Evolutionary conservation across 495 filamentous ascomycete species (phyloP).

Genomic region (Bombardia bombarda): DNA sequence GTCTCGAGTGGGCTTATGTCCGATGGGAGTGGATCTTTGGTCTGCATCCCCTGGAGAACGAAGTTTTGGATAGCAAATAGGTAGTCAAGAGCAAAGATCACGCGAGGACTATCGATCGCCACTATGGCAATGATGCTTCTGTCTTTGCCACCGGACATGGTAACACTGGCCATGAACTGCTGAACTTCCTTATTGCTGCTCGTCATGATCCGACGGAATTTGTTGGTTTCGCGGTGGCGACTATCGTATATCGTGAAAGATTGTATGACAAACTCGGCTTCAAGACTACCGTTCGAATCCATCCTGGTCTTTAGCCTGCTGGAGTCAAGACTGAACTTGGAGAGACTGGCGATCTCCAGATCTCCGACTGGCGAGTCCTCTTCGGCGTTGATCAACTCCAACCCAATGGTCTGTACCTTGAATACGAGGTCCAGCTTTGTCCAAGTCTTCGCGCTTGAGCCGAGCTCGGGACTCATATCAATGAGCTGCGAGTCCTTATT

Average conservation of each 20-base stretch:
- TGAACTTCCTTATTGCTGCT: constrained; percentile 87
- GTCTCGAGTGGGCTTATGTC: constrained; percentile 49
- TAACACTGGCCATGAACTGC: constrained; percentile 96
- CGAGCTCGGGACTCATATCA: constrained; percentile 58
- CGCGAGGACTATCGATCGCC: constrained; percentile 89
- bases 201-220: constrained; percentile 97
- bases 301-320: constrained; percentile 90
- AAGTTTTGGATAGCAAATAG: constrained; percentile 84
- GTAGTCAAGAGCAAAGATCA: constrained; percentile 94
- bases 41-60: constrained; percentile 57
- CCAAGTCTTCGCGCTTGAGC: constrained; percentile 62
- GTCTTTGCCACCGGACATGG: constrained; percentile 80
- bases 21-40: constrained; percentile 45
- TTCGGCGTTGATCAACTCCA: constrained; percentile 77
- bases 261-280: constrained; percentile 88
- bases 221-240: constrained; percentile 76
- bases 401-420: constrained; percentile 73
- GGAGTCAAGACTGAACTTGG: constrained; percentile 87
- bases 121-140: constrained; percentile 81
- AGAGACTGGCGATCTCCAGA: constrained; percentile 74
- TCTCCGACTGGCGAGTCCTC: constrained; percentile 68
- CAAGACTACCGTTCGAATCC: constrained; percentile 84
- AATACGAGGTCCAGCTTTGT: constrained; percentile 92
- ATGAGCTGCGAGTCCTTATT: constrained; percentile 36
- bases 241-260: constrained; percentile 94